A percentile compares a stretch with the other conserved stretches of the same genome.
Conservation (phyloP, 1,284 basidiomycete species). For the Sanghuangporus baumii region DNA sequence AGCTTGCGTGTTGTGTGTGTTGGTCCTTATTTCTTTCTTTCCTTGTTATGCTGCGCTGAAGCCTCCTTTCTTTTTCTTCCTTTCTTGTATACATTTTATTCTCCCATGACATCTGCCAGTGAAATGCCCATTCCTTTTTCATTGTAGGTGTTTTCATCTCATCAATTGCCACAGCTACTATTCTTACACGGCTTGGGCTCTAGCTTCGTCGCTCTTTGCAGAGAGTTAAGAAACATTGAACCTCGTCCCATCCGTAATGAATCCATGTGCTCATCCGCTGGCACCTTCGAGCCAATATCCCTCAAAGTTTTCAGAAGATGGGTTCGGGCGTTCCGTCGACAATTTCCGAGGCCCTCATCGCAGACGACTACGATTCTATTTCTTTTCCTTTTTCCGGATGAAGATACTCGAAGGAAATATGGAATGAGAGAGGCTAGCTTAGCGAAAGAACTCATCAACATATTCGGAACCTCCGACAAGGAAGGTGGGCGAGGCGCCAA, state of each 20-base stretch:
- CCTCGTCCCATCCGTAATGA: constrained; percentile 23
- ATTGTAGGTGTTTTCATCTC: constrained; percentile 31
- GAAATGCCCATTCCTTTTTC: constrained; percentile 33
- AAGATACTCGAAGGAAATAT: constrained; percentile 66
- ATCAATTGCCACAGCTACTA: constrained; percentile 16
- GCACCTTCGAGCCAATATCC: constrained; percentile 26
- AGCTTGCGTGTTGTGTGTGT: too few species aligned
- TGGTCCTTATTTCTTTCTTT: neutral
- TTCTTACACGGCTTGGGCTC: neutral
- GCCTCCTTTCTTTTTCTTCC: neutral
- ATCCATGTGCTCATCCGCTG: constrained; percentile 17
- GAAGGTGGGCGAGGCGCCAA: constrained; percentile 25
- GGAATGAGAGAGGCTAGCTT: constrained; percentile 69
- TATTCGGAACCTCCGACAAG: constrained; percentile 37
- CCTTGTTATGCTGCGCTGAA: neutral
- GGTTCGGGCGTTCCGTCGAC: constrained; percentile 36
- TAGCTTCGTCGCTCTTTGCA: constrained; percentile 43
- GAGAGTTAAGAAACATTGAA: constrained; percentile 35
- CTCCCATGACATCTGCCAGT: neutral
- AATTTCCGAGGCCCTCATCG: constrained; percentile 41
- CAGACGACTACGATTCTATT: constrained; percentile 53
- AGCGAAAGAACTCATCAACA: constrained; percentile 45
- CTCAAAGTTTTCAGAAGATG: constrained; percentile 42
- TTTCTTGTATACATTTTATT: neutral
- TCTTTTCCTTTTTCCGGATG: constrained; percentile 76